Conservation (phyloP, 441 rosid species). For the Adansonia gregorii region DNA sequence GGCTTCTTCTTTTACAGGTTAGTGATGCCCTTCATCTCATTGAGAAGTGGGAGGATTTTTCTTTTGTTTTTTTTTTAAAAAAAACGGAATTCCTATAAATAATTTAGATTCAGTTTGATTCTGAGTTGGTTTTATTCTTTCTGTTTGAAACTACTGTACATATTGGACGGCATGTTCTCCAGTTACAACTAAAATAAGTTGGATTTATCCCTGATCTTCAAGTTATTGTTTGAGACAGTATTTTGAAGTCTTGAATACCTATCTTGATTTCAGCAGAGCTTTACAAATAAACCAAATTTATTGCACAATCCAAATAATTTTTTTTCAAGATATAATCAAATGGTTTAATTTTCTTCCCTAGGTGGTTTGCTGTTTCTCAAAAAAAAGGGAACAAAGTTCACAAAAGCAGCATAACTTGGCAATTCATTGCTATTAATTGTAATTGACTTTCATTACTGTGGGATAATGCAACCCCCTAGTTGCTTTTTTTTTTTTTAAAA, state of each 20-base stretch:
- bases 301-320: background rate
- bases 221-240: background rate
- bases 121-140: slow-evolving; percentile 7
- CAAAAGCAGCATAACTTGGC: background rate
- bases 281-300: background rate
- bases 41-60: slow-evolving; percentile 2
- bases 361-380: background rate
- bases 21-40: slow-evolving; percentile 14
- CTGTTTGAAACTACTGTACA: background rate
- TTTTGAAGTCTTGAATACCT: background rate
- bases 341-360: slow-evolving; percentile 2
- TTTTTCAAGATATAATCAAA: slow-evolving; percentile 10
- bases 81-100: background rate
- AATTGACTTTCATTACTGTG: background rate
- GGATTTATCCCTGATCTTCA: background rate
- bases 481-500: background rate
- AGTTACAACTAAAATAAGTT: slow-evolving; percentile 1
- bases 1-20: slow-evolving; percentile 98
- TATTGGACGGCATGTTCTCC: background rate
- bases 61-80: background rate
- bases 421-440: background rate
- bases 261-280: background rate
- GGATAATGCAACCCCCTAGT: background rate
- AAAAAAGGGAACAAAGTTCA: background rate
- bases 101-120: slow-evolving; percentile 10